Evolutionary conservation across 371 early-diverging fungal species (phyloP), one percentile per base, ranked within the genome.

Genomic region (Apophysomyces trapeziformis): DNA sequence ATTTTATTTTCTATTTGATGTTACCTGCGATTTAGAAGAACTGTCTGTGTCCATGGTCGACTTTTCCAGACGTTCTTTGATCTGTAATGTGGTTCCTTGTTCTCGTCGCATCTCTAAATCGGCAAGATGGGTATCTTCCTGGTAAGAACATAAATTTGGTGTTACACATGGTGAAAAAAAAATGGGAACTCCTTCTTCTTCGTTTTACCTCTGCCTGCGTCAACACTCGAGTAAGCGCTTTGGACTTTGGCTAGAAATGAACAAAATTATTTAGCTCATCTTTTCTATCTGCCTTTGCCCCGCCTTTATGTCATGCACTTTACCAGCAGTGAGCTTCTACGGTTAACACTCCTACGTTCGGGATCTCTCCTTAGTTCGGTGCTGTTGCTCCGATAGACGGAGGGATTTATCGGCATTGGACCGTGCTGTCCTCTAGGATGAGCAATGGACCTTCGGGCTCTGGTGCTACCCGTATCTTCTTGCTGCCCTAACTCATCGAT

Each of bases 81-180:
- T 66, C 38, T 77, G 72, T 13, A 60, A 58, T 3, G 78, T 74
- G 50, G 74, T 71, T 43, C 70, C 74, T 32, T 74, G 69, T 58
- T 80, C 81, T 44, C 76, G 68, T 9, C 78, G 73, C 76, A 80
- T 80, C 46, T 80, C 81, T 41, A 78, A 38, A 68, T 80, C 81
- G 41, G 71, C 71, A 61, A 74, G 72, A 46, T 70, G 72, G 16
- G 75, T 74, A 59, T 80, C 81, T 70, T 80, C 81, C 78, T 80
- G 71, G 44, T 58, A 7, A 35, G 6, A 26, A 26, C 3, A 41
- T 0, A 5, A 5, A 2, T 59, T 2, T 38, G 16, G 26, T 50
- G 54, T 50, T 21, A 50, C 54, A 50, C 8, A 50, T n/a, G 18
- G 47, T 14, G 5, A 9, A 21, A 14, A 47, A 12, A 47, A 18